A percentile compares a stretch with the other conserved stretches of the same genome.
Conservation (phyloP, 352 stramenopile genomes). For the Globisporangium echinulatum region DNA sequence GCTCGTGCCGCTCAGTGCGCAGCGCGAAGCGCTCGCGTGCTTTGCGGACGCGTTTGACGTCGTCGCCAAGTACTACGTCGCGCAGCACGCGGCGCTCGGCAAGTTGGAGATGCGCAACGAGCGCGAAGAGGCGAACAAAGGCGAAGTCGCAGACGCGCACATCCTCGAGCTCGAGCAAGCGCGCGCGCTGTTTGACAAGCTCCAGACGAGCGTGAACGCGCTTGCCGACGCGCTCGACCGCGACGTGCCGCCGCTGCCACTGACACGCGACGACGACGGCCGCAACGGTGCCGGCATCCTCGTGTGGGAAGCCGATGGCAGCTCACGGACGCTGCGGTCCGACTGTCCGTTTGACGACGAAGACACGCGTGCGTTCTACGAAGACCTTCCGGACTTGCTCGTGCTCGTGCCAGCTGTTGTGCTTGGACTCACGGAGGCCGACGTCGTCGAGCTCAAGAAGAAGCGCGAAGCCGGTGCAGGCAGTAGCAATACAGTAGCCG, state of each 20-base stretch:
- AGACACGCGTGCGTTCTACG: slow-evolving; percentile 95
- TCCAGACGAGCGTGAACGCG: slow-evolving; percentile 77
- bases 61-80: slow-evolving; percentile 86
- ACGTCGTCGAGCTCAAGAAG: slow-evolving; percentile 83
- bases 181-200: slow-evolving; percentile 80
- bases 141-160: slow-evolving; percentile 68
- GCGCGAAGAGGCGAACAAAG: slow-evolving; percentile 82
- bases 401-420: slow-evolving; percentile 93
- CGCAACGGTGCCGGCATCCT: slow-evolving; percentile 35
- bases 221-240: slow-evolving; percentile 75
- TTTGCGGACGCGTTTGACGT: slow-evolving; percentile 86
- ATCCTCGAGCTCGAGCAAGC: slow-evolving; percentile 66
- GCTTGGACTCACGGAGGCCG: slow-evolving; percentile 85
- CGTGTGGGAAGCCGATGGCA: slow-evolving; percentile 75
- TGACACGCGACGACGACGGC: slow-evolving; percentile 56
- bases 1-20: slow-evolving; percentile 60
- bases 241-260: slow-evolving; percentile 59
- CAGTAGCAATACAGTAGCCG: too few relatives aligned
- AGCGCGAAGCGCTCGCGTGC: slow-evolving; percentile 65
- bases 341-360: slow-evolving; percentile 94
- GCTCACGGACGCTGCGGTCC: slow-evolving; percentile 46
- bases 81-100: slow-evolving; percentile 84
- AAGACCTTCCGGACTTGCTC: slow-evolving; percentile 94
- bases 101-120: slow-evolving; percentile 93
- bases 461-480: slow-evolving; percentile 51